These are phyloP conservation scores for Geotrichum cucujoidarum DNA, from an alignment of 1,139 yeast species.

Conservation along the genomic window DNA sequence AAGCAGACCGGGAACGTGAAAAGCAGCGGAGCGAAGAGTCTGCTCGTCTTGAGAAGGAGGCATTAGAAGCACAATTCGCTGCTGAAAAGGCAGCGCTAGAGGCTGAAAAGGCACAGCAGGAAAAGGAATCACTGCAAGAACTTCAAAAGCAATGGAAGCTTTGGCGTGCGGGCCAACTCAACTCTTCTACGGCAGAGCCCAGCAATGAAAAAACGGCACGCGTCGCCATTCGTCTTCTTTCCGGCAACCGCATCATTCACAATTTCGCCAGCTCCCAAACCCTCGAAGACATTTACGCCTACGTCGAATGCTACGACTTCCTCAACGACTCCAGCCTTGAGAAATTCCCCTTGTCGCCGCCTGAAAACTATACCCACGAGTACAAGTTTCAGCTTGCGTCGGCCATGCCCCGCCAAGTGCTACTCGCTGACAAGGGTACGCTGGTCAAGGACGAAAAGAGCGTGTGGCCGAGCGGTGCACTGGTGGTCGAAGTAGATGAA, in stretches of 20 bases:
- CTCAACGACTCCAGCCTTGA: slow-evolving; percentile 19
- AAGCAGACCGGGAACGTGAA: slow-evolving; percentile 47
- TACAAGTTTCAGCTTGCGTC: slow-evolving; percentile 47
- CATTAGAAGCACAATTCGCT: slow-evolving; percentile 27
- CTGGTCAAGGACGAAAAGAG: slow-evolving; percentile 41
- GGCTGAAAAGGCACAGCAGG: slow-evolving; percentile 16
- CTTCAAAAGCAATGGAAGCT: slow-evolving; percentile 26
- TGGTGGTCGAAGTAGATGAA: slow-evolving; percentile 45
- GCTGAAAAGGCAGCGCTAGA: slow-evolving; percentile 25
- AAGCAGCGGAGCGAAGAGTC: neutral
- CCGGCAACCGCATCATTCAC: slow-evolving; percentile 60
- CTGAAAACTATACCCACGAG: slow-evolving; percentile 42
- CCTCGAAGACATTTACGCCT: slow-evolving; percentile 59
- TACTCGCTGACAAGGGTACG: slow-evolving; percentile 32
- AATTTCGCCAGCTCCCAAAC: slow-evolving; percentile 48
- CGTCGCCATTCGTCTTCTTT: slow-evolving; percentile 47
- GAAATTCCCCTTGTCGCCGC: slow-evolving; percentile 23
- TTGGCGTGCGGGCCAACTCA: slow-evolving; percentile 26
- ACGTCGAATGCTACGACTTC: slow-evolving; percentile 45
- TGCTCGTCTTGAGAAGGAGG: slow-evolving; percentile 35
- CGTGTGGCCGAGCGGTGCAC: slow-evolving; percentile 58
- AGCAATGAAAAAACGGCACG: slow-evolving; percentile 29
- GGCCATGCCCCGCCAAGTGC: slow-evolving; percentile 51
- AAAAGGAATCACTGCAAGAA: slow-evolving; percentile 26
- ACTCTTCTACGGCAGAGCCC: neutral